Evolutionary conservation across 805 yeast species (phyloP).

Genomic region (Ogataea trehalophila): DNA sequence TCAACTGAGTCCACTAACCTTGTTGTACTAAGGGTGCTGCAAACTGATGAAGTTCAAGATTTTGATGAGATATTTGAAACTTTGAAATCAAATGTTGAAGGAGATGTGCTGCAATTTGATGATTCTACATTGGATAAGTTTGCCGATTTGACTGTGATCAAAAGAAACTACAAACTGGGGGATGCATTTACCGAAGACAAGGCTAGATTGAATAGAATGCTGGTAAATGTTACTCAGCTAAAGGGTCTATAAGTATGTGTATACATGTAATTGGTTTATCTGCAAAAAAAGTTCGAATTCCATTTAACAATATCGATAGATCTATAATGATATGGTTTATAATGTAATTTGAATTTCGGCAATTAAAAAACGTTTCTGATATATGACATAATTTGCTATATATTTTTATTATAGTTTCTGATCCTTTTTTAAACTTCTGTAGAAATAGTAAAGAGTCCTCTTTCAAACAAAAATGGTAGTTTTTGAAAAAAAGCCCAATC

Average conservation of each 20-base stretch:
- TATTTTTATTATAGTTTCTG: too few species aligned
- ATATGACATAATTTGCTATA: too few species aligned
- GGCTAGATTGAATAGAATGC: constrained; percentile 17
- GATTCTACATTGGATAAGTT: constrained; percentile 29
- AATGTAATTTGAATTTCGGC: too few species aligned
- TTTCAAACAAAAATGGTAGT: too few species aligned
- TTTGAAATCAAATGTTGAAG: constrained; percentile 25
- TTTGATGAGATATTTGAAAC: constrained; percentile 12
- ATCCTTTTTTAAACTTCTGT: too few species aligned
- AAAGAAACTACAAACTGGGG: constrained; percentile 25
- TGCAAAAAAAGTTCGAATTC: background rate
- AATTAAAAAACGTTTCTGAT: too few species aligned
- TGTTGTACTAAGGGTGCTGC: constrained; percentile 47
- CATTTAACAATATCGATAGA: background rate
- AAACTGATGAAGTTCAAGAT: constrained; percentile 14
- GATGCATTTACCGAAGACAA: constrained; percentile 12
- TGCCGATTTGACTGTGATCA: constrained; percentile 28
- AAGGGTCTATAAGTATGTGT: constrained; percentile 19
- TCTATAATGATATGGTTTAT: too few species aligned
- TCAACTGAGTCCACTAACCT: constrained; percentile 42
- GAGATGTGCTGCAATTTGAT: constrained; percentile 30
- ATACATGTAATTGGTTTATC: background rate
- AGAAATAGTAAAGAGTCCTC: too few species aligned
- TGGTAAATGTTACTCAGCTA: constrained; percentile 26
- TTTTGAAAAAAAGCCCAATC: too few species aligned